phyloP scores from a whole-genome alignment of 148 eudicot species.

The Suaeda aralocaspica region DNA sequence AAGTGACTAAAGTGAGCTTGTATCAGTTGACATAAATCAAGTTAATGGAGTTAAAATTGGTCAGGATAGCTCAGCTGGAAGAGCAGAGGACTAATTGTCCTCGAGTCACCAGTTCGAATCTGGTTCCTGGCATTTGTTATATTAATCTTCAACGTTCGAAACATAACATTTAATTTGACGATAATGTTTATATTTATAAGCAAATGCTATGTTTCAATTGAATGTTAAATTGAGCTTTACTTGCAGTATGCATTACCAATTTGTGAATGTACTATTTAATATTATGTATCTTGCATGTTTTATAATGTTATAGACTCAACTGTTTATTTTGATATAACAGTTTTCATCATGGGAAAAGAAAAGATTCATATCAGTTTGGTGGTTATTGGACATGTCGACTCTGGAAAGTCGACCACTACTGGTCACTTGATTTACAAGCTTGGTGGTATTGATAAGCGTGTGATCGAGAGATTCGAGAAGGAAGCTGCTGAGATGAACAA shows the following conservation, averaged over 20 bases:
- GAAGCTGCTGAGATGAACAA: constrained; percentile 68
- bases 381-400: constrained; percentile 57
- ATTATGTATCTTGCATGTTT: no score
- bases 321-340: no score
- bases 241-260: no score
- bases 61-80: not conserved
- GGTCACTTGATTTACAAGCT: constrained; percentile 62
- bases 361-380: constrained; percentile 45
- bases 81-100: not conserved
- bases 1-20: no score
- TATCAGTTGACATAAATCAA: no score
- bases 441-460: constrained; percentile 61
- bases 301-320: no score
- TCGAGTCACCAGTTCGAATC: constrained; percentile 1
- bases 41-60: not conserved
- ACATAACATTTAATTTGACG: no score
- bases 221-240: no score
- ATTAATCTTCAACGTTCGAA: no score
- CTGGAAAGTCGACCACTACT: constrained; percentile 52
- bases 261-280: no score
- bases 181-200: no score
- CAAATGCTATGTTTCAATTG: no score
- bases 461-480: constrained; percentile 55
- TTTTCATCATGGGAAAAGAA: constrained; percentile 51
- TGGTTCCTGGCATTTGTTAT: not conserved